Evolutionary conservation across 495 filamentous ascomycete genomes (phyloP).

Genomic region (Penicillium roqueforti): DNA sequence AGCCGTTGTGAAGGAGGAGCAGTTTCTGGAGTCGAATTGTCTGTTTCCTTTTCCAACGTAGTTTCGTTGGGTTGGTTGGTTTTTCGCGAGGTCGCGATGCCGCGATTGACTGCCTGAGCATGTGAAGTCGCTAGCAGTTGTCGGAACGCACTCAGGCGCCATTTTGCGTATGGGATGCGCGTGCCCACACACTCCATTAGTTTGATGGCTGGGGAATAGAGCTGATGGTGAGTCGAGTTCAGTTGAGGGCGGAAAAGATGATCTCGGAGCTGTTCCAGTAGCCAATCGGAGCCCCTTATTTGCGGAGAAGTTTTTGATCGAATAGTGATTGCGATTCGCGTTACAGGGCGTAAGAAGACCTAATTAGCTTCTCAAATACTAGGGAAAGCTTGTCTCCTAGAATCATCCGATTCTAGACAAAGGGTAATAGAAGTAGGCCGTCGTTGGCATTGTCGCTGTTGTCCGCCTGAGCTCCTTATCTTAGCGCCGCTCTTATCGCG

Average conservation of each 20-base stretch:
- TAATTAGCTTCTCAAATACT: neutral
- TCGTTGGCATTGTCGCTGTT: neutral
- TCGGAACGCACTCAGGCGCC: slow-evolving; percentile 32
- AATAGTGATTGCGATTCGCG: neutral
- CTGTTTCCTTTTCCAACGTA: neutral
- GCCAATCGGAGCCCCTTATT: slow-evolving; percentile 23
- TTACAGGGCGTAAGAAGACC: neutral
- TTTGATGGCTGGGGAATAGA: neutral
- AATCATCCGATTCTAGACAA: neutral
- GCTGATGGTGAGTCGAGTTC: neutral
- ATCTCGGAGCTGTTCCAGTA: slow-evolving; percentile 6
- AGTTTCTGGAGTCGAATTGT: neutral
- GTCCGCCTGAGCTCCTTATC: slow-evolving; percentile 15
- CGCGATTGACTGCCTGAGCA: neutral
- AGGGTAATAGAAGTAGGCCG: neutral
- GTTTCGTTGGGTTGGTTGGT: slow-evolving; percentile 5
- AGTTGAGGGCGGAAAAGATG: slow-evolving; percentile 9
- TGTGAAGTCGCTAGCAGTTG: slow-evolving; percentile 19
- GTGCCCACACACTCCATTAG: slow-evolving; percentile 30
- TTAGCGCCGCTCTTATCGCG: slow-evolving; percentile 18
- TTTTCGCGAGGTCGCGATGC: slow-evolving; percentile 11
- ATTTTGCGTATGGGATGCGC: slow-evolving; percentile 31
- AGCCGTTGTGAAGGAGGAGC: slow-evolving; percentile 34
- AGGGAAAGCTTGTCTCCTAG: neutral
- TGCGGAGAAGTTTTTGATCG: slow-evolving; percentile 11